phyloP scores from a whole-genome alignment of 2,329 filamentous ascomycete species.

The Chalara sp. region DNA sequence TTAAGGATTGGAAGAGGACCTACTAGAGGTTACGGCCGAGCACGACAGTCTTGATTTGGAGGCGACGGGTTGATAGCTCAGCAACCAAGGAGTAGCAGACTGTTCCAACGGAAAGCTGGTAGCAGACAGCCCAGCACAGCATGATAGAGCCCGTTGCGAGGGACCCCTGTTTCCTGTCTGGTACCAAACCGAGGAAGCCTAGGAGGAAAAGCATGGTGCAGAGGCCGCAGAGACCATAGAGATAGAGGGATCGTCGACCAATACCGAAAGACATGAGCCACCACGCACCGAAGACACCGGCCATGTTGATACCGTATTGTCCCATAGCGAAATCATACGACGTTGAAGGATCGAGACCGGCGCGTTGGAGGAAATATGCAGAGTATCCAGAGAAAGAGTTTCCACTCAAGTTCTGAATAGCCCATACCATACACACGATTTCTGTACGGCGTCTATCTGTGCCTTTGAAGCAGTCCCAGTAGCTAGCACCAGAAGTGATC shows the following conservation, averaged over 20 bases:
- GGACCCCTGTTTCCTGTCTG: conserved; percentile 16
- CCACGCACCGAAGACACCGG: conserved; percentile 49
- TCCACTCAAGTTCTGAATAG: conserved; percentile 57
- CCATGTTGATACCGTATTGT: conserved; percentile 40
- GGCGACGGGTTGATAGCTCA: conserved; percentile 72
- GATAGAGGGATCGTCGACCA: conserved; percentile 47
- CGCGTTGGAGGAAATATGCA: conserved; percentile 51
- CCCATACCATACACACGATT: conserved; percentile 54
- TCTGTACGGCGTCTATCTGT: conserved; percentile 46
- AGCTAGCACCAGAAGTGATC: conserved; percentile 36
- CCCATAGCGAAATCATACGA: conserved; percentile 51
- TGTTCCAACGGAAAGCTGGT: conserved; percentile 82
- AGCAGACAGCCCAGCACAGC: conserved; percentile 74
- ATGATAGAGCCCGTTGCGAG: conserved; percentile 52
- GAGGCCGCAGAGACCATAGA: conserved; percentile 39
- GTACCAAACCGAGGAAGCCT: conserved; percentile 54
- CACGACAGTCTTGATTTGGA: conserved; percentile 89
- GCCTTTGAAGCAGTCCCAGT: conserved; percentile 43
- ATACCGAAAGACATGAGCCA: conserved; percentile 33
- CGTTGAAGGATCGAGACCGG: conserved; percentile 40
- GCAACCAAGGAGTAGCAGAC: conserved; percentile 86
- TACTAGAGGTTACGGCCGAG: conserved; percentile 62
- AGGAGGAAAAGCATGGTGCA: conserved; percentile 67
- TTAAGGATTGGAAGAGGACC: neutral
- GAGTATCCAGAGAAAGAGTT: conserved; percentile 60